Evolutionary conservation across 208 protist species (phyloP).

Genomic region (Trypanosoma grayi): DNA sequence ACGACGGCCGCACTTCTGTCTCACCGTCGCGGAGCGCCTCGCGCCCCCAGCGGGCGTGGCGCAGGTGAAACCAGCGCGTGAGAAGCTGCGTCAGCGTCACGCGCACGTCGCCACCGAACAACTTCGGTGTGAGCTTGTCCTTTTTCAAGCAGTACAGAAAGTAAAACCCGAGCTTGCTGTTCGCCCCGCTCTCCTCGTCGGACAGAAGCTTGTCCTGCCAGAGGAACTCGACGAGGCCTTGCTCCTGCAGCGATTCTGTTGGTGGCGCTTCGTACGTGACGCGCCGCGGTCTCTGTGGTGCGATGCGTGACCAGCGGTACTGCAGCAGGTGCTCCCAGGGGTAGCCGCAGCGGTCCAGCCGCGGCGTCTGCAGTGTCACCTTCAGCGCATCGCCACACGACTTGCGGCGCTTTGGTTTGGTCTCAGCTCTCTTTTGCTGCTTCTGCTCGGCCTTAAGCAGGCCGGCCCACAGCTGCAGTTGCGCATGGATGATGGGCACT

Average conservation of each 20-base stretch:
- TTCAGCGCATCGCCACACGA: background rate
- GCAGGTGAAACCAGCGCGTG: conserved; percentile 73
- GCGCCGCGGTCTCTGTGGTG: conserved; percentile 46
- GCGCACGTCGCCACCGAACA: conserved; percentile 33
- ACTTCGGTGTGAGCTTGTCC: conserved; percentile 20
- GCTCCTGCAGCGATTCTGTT: conserved; percentile 29
- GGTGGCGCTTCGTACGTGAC: conserved; percentile 46
- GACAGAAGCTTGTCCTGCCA: conserved; percentile 56
- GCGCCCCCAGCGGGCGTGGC: conserved; percentile 68
- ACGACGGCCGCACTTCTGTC: conserved; percentile 42
- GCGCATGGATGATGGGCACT: conserved; percentile 43
- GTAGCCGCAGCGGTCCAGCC: conserved; percentile 44
- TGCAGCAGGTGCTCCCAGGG: conserved; percentile 64
- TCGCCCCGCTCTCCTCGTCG: conserved; percentile 82
- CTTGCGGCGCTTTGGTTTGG: too few species aligned
- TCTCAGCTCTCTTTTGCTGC: background rate
- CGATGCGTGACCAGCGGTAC: conserved; percentile 41
- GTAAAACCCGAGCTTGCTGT: conserved; percentile 75
- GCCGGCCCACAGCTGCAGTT: conserved; percentile 52
- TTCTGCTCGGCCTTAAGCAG: conserved; percentile 1
- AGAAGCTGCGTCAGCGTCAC: conserved; percentile 43
- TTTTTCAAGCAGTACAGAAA: conserved; percentile 75
- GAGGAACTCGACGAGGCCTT: conserved; percentile 55
- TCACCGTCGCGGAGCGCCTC: conserved; percentile 37
- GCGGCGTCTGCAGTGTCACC: conserved; percentile 35